phyloP scores from a whole-genome alignment of 129 eudicot species.

The Gnaphalium uliginosum region DNA sequence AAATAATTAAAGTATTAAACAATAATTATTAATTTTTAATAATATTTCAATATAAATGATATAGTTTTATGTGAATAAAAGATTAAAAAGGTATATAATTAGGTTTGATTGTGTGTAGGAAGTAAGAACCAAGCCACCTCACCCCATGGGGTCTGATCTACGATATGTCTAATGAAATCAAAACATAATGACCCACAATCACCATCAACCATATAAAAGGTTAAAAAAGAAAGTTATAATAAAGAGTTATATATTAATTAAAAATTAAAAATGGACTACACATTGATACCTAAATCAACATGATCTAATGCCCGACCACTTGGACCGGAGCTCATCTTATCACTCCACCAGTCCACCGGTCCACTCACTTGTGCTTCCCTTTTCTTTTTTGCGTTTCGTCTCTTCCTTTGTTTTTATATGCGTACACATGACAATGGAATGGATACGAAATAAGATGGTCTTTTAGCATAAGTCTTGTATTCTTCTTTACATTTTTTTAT shows the following conservation, averaged over 20 bases:
- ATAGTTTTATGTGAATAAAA: background rate
- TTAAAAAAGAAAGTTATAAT: conserved; percentile 34
- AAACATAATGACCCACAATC: conserved; percentile 41
- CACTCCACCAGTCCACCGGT: conserved; percentile 44
- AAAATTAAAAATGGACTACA: conserved; percentile 11
- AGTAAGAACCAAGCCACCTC: conserved; percentile 38
- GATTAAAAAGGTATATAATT: background rate
- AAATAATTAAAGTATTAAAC: too few relatives aligned
- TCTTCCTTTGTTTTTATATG: conserved; percentile 30
- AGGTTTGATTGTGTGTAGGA: conserved; percentile 24
- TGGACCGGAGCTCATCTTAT: conserved; percentile 42
- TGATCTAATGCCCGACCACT: conserved; percentile 40
- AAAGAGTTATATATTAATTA: background rate
- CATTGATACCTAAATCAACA: conserved; percentile 36
- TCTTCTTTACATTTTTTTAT: background rate
- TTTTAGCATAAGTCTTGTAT: background rate
- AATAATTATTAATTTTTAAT: too few relatives aligned
- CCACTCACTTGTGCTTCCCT: conserved; percentile 41
- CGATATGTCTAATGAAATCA: conserved; percentile 39
- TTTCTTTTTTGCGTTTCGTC: conserved; percentile 39
- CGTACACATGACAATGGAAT: conserved; percentile 3
- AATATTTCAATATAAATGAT: too few relatives aligned
- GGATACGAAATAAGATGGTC: conserved; percentile 4
- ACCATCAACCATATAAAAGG: conserved; percentile 25
- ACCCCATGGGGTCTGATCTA: conserved; percentile 40